Base-by-base conservation (phyloP, 257 asterid species). In the Thymus mandschuricus region DNA sequence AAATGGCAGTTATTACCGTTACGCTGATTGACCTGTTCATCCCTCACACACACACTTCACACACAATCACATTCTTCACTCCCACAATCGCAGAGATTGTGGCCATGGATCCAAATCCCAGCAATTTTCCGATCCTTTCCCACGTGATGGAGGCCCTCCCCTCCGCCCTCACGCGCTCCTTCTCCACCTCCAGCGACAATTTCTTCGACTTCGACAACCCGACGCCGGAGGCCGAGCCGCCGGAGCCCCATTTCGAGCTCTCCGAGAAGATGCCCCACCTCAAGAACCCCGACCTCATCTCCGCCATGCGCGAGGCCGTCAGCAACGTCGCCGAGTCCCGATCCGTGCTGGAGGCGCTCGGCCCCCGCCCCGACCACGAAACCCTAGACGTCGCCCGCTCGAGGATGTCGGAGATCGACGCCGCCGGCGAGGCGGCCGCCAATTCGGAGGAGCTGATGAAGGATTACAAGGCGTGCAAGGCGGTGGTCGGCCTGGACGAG, bases 361-460 rank as follows among this genome's bases (percentile, higher is more conserved):
- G 98, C 0, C 85, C 83, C 44, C 86, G 95, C 4, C 97, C 99
- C 48, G 97, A 88, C 69, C 99, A 91, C 74, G 99, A 94, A 86
- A 60, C 89, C 3, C 84, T 94, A 12, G 99, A 94, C 64, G 48
- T 46, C 11, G 97, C 98, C 6, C 83, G 86, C 60, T 43, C 83
- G 15, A 81, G 82, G 15, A 12, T 94, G 41, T 75, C 89, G 12
- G 97, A 85, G 66, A 75, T 89, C 27, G 86, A 78, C 0, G 79
- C 81, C 0, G 74, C 81, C 0, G 67, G 34, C 5, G 83, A 66
- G 7, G 28, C 86, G 8, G 88, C 81, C 1, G 69, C 34, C 12
- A 80, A 70, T 8, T 31, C 87, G 6, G 87, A 70, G 34, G 92
- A 72, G 5, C 1, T 38, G 38, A 55, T 50, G 33, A 77, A 78